A percentile compares a stretch with the other conserved stretches of the same genome.
phyloP scores from a whole-genome alignment of 2,329 filamentous ascomycete genomes.

The Nigrospora oryzae region DNA sequence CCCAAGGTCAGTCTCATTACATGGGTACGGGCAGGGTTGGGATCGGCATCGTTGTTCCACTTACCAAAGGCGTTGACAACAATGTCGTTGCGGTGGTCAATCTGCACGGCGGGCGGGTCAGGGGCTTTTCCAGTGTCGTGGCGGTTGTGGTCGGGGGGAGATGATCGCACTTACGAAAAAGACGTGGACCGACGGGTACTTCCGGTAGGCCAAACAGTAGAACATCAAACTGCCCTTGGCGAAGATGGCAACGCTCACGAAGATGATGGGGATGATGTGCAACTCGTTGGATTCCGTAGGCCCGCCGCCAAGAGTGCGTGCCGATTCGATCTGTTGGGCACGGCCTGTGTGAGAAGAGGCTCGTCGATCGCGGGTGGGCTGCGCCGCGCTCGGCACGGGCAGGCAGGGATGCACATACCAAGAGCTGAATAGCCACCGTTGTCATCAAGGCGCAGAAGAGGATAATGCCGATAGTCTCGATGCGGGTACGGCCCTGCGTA shows the following conservation, averaged over 20 bases:
- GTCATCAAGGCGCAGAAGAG: slow-evolving; percentile 61
- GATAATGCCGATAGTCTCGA: slow-evolving; percentile 58
- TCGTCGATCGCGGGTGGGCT: not conserved
- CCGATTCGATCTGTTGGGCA: slow-evolving; percentile 39
- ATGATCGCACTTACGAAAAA: slow-evolving; percentile 34
- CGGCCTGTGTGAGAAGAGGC: slow-evolving; percentile 9
- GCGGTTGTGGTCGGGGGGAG: not conserved
- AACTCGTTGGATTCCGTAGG: slow-evolving; percentile 31
- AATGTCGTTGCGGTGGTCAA: slow-evolving; percentile 50
- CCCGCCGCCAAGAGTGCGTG: slow-evolving; percentile 38
- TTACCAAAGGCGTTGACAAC: slow-evolving; percentile 43
- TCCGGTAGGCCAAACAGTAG: slow-evolving; percentile 43
- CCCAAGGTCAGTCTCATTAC: no score
- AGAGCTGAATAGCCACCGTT: slow-evolving; percentile 54
- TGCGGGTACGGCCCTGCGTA: slow-evolving; percentile 44
- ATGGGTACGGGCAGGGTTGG: no score
- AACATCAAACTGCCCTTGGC: slow-evolving; percentile 43
- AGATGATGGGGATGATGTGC: slow-evolving; percentile 44
- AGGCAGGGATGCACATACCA: slow-evolving; percentile 28
- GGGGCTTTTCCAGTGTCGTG: not conserved
- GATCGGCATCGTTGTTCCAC: no score
- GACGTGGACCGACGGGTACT: slow-evolving; percentile 45
- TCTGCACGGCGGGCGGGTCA: slow-evolving; percentile 12
- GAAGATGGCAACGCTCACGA: slow-evolving; percentile 44
- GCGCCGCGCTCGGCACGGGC: slow-evolving; percentile 5